These are phyloP conservation scores for Neurospora hispaniola DNA, from an alignment of 495 filamentous ascomycete genomes.

Conservation along the genomic window DNA sequence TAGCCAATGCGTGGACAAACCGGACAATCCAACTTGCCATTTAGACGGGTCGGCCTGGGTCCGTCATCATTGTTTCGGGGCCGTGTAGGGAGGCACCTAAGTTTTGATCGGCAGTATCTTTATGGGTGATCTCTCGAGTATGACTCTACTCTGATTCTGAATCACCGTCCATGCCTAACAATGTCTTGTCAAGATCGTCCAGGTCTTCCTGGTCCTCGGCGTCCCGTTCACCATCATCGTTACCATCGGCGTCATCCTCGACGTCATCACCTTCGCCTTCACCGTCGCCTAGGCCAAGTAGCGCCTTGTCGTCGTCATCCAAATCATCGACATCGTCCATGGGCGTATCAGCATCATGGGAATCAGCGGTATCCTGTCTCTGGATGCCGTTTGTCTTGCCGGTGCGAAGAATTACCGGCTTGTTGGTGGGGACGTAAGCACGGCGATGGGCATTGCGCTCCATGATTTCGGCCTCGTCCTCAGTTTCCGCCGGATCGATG, in stretches of 20 bases:
- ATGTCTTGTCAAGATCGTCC: conserved; percentile 41
- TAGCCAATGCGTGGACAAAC: neutral
- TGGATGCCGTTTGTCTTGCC: conserved; percentile 9
- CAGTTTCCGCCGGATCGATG: conserved; percentile 24
- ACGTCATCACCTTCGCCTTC: conserved; percentile 20
- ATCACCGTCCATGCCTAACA: conserved; percentile 37
- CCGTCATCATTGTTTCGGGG: no score
- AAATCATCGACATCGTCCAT: conserved; percentile 40
- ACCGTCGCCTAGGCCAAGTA: conserved; percentile 35
- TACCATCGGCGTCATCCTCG: conserved; percentile 15
- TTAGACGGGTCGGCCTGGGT: no score
- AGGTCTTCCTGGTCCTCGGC: conserved; percentile 42
- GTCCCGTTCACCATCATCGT: conserved; percentile 25
- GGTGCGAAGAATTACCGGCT: neutral
- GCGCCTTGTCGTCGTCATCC: conserved; percentile 41
- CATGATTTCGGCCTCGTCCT: conserved; percentile 20
- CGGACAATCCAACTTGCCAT: neutral
- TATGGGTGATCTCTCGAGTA: neutral
- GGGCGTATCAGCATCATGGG: conserved; percentile 9
- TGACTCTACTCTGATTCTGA: conserved; percentile 27
- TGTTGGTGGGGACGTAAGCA: neutral
- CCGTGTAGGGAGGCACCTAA: neutral
- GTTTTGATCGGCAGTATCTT: neutral
- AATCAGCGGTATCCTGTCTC: neutral
- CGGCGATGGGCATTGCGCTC: conserved; percentile 2